Percentiles rank a stretch among this genome's conserved stretches.
These are phyloP conservation scores for Colletotrichum eremochloae DNA, from an alignment of 2,329 filamentous ascomycete genomes.

Conservation along the genomic window DNA sequence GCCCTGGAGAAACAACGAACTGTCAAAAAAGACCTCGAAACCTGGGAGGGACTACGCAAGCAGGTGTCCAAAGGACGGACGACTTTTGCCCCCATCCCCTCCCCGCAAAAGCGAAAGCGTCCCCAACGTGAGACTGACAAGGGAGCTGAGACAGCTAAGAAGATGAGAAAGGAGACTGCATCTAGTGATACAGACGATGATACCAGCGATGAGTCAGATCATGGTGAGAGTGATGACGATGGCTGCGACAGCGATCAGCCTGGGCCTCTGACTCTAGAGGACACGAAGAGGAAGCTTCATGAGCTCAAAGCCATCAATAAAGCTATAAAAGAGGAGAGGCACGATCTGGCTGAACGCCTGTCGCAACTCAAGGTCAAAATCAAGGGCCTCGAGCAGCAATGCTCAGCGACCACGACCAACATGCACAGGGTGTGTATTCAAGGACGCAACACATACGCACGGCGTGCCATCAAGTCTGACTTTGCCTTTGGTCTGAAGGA, in stretches of 20 bases:
- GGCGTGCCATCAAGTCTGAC: slow-evolving; percentile 43
- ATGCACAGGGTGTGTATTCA: slow-evolving; percentile 59
- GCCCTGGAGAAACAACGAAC: neutral
- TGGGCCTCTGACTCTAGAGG: slow-evolving; percentile 6
- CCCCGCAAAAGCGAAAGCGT: slow-evolving; percentile 25
- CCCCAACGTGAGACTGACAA: neutral
- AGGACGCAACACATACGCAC: slow-evolving; percentile 68
- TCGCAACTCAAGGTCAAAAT: neutral
- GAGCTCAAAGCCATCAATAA: slow-evolving; percentile 29
- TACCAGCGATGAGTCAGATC: slow-evolving; percentile 16
- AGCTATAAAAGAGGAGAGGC: slow-evolving; percentile 4
- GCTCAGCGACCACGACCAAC: neutral
- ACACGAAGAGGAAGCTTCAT: neutral
- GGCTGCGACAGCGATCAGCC: neutral
- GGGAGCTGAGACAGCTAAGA: slow-evolving; percentile 30
- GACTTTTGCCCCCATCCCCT: neutral
- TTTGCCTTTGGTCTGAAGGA: slow-evolving; percentile 56
- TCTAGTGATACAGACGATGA: slow-evolving; percentile 19
- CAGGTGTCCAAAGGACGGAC: slow-evolving; percentile 1
- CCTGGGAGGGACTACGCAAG: slow-evolving; percentile 1
- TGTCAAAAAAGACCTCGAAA: neutral
- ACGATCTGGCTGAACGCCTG: neutral
- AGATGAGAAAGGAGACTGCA: neutral
- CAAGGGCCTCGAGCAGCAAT: neutral
- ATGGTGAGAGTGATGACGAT: neutral